Evolutionary conservation across 495 filamentous ascomycete genomes (phyloP), one percentile per base, ranked within the genome.

Genomic region (Penicillium robsamsonii): DNA sequence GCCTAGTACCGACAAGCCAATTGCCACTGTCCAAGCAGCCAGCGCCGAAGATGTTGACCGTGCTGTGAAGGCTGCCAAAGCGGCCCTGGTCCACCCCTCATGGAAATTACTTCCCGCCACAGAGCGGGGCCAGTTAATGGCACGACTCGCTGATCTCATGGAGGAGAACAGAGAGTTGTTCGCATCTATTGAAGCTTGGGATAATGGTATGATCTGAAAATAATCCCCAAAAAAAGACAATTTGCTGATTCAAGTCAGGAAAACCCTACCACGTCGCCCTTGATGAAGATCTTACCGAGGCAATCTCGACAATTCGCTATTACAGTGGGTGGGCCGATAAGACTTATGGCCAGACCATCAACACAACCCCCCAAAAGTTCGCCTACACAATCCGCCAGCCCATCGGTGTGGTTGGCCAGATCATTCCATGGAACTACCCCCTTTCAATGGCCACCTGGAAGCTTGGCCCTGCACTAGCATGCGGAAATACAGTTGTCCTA

Each of bases 251-350:
- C 4, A 10, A 33, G 6, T 20, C 20, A 73, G 70, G 69, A 60
- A 96, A 96, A 70, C 87, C 89, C 2, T 92, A 92, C 68, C 71
- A 75, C 13, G 87, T 88, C 22, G 79, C 91, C 1, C 68, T 89
- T n/a, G 81, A 73, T 33, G 87, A 88, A 53, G 89, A 96, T 65
- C 66, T 96, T 17, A 71, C 71, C 63, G 89, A 95, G 62, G 86
- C 89, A 31, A 72, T 83, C 50, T 75, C 75, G 3, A 83, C 83
- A 5, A 72, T 97, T 55, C 85, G 85, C 57, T 96, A 96, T 70
- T 97, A 96, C 63, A 90, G 81, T 47, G 93, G 93, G 37, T 97
- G 85, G 70, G 88, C 91, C 20, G 92, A 97, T 73, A 97, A 97
- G 76, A 87, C 94, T 59, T 85, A 88, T 62, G 93, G 93, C 33